These are phyloP conservation scores for Populus deltoides DNA, from an alignment of 345 rosid species.

Conservation along the genomic window DNA sequence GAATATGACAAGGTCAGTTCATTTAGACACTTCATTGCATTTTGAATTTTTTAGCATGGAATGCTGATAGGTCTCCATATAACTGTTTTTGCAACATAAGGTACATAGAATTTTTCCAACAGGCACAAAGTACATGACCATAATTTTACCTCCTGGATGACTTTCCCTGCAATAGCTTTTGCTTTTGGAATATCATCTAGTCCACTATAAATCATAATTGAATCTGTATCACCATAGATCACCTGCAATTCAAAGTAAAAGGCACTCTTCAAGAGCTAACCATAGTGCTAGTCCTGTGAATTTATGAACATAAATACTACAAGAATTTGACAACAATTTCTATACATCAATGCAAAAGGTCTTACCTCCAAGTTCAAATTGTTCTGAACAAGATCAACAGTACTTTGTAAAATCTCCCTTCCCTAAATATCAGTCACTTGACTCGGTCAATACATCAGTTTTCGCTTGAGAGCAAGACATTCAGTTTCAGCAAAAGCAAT, in stretches of 20 bases:
- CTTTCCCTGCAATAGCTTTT: conserved; percentile 75
- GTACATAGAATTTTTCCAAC: neutral
- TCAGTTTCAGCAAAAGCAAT: conserved; percentile 2
- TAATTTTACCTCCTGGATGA: conserved; percentile 78
- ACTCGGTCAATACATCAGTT: conserved; percentile 13
- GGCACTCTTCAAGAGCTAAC: conserved; percentile 5
- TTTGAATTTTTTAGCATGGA: neutral
- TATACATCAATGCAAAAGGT: neutral
- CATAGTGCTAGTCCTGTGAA: neutral
- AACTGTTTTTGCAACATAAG: neutral
- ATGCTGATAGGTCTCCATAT: neutral
- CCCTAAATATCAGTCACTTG: conserved; percentile 54
- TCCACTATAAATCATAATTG: conserved; percentile 96
- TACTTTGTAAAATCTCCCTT: conserved; percentile 92
- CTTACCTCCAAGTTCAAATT: conserved; percentile 82
- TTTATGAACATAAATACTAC: neutral
- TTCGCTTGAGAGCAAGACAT: neutral
- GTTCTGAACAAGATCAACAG: conserved; percentile 93
- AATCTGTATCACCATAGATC: conserved; percentile 96
- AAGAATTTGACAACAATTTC: neutral
- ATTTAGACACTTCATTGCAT: neutral
- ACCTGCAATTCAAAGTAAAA: conserved; percentile 57
- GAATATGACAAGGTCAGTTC: neutral
- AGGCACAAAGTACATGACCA: neutral
- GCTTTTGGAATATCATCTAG: conserved; percentile 78